A percentile compares a stretch with the other conserved stretches of the same genome.
phyloP scores from a whole-genome alignment of 2,329 filamentous ascomycete species.

The Colletotrichum higginsianum region DNA sequence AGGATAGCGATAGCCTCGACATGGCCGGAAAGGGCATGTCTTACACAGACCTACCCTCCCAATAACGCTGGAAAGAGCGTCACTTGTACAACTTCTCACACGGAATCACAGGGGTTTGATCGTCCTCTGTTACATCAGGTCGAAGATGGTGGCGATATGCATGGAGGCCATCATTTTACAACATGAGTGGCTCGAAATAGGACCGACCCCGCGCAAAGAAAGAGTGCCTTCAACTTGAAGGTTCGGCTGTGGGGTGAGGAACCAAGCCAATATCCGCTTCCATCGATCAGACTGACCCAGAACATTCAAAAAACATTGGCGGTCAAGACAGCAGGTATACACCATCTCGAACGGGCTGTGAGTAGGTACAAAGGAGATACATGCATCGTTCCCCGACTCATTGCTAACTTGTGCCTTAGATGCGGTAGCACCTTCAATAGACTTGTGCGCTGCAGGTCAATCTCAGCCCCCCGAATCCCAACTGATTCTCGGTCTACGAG shows the following conservation, averaged over 20 bases:
- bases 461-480: conserved; percentile 16
- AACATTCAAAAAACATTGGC: conserved; percentile 11
- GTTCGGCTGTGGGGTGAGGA: neutral
- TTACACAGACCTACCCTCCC: conserved; percentile 2
- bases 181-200: conserved; percentile 10
- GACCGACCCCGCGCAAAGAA: neutral
- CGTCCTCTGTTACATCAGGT: neutral
- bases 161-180: conserved; percentile 25
- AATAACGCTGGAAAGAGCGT: conserved; percentile 6
- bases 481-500: neutral
- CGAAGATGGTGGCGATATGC: neutral
- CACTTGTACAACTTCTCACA: neutral
- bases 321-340: conserved; percentile 11
- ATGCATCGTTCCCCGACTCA: conserved; percentile 26
- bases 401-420: conserved; percentile 26
- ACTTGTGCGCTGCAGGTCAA: conserved; percentile 28
- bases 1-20: conserved; percentile 11
- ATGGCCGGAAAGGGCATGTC: neutral
- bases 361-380: conserved; percentile 29
- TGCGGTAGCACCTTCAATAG: conserved; percentile 26
- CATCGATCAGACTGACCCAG: conserved; percentile 1
- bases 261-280: neutral
- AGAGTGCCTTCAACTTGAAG: neutral
- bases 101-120: neutral
- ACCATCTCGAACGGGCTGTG: conserved; percentile 23